Evolutionary conservation across 2,329 filamentous ascomycete genomes (phyloP).

Genomic region (Parastagonospora avenae): DNA sequence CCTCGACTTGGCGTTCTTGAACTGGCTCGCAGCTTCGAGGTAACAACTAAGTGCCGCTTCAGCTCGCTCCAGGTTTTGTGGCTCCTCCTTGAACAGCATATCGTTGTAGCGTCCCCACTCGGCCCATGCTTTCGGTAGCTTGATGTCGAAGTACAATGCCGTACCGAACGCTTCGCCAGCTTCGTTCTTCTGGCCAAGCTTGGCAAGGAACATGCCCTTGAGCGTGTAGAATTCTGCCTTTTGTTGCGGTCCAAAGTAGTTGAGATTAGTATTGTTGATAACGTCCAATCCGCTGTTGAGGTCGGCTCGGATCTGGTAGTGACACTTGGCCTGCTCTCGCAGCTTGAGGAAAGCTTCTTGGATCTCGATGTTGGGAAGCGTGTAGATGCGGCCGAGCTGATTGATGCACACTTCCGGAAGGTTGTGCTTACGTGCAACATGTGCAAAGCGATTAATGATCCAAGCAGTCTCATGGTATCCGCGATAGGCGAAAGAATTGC

Average conservation of each 20-base stretch:
- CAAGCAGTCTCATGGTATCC: constrained; percentile 99
- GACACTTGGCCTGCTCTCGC: constrained; percentile 97
- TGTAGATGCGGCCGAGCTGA: constrained; percentile 97
- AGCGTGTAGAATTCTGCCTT: constrained; percentile 99
- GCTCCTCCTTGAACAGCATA: constrained; percentile 90
- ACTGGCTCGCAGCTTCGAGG: constrained; percentile 91
- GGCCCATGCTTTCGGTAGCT: constrained; percentile 95
- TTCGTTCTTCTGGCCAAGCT: constrained; percentile 86
- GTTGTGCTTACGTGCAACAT: constrained; percentile 95
- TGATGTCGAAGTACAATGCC: constrained; percentile 93
- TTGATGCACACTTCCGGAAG: constrained; percentile 97
- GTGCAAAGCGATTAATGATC: constrained; percentile 99
- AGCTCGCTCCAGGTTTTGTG: constrained; percentile 78
- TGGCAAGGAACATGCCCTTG: constrained; percentile 99
- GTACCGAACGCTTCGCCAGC: constrained; percentile 94
- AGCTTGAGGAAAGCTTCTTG: constrained; percentile 98
- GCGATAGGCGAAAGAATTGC: constrained; percentile 93
- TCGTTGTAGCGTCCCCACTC: constrained; percentile 99
- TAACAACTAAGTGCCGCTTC: constrained; percentile 95
- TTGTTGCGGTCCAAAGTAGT: constrained; percentile 94
- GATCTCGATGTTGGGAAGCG: constrained; percentile 98
- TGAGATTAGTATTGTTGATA: constrained; percentile 99
- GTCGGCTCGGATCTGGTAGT: constrained; percentile 94
- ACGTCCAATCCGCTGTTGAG: constrained; percentile 92
- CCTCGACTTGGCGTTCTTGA: constrained; percentile 95